phyloP scores from a whole-genome alignment of 2,329 filamentous ascomycete genomes.

The Rhynchosporium secalis region DNA sequence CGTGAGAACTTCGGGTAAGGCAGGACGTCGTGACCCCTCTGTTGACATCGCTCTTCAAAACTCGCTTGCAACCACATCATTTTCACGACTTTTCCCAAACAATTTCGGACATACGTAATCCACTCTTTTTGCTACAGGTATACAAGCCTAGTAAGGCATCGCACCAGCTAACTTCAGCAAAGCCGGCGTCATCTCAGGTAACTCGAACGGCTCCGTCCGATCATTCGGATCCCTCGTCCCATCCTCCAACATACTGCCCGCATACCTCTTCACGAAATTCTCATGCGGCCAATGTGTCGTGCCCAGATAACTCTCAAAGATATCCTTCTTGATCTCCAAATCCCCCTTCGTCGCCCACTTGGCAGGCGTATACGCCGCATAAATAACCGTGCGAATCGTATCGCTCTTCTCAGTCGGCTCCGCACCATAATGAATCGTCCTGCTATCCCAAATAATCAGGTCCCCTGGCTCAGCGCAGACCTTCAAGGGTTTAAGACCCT shows the following conservation, averaged over 20 bases:
- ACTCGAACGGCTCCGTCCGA: slow-evolving; percentile 32
- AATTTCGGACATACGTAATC: no score
- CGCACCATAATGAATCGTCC: slow-evolving; percentile 42
- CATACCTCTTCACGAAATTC: slow-evolving; percentile 28
- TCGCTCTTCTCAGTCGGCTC: slow-evolving; percentile 35
- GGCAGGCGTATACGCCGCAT: slow-evolving; percentile 44
- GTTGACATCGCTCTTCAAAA: no score
- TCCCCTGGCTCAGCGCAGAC: slow-evolving; percentile 42
- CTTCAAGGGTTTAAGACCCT: slow-evolving; percentile 39
- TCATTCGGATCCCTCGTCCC: slow-evolving; percentile 32
- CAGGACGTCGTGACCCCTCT: no score
- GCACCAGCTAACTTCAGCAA: slow-evolving; percentile 38
- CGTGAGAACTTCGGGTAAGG: no score
- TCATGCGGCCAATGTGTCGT: slow-evolving; percentile 41
- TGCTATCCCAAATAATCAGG: slow-evolving; percentile 44
- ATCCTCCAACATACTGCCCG: slow-evolving; percentile 26
- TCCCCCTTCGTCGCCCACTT: slow-evolving; percentile 36
- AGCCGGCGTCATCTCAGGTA: slow-evolving; percentile 34
- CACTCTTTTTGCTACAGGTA: neutral
- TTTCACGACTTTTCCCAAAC: no score
- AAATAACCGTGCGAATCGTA: slow-evolving; percentile 41
- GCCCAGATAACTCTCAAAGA: slow-evolving; percentile 34
- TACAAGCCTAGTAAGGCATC: slow-evolving; percentile 28
- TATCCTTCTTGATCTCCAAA: slow-evolving; percentile 32
- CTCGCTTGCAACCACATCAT: no score